These are phyloP conservation scores for Aschersonia sp. DNA, from an alignment of 2,329 filamentous ascomycete genomes.

Conservation along the genomic window DNA sequence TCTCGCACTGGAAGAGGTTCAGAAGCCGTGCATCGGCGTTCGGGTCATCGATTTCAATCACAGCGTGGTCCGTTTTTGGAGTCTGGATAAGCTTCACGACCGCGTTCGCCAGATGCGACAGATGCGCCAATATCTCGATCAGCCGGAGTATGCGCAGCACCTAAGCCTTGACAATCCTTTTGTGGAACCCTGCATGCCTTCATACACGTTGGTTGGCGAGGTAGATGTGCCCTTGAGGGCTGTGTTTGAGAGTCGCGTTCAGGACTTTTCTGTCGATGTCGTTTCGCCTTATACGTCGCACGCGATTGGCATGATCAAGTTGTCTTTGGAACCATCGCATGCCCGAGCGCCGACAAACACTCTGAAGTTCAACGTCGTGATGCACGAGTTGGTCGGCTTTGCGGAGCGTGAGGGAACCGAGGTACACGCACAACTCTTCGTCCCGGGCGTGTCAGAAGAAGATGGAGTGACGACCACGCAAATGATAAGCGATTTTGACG, in stretches of 20 bases:
- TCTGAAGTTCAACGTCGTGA: conserved; percentile 95
- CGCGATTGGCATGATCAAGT: conserved; percentile 76
- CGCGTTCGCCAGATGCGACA: conserved; percentile 87
- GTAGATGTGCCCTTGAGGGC: conserved; percentile 82
- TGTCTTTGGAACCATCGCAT: conserved; percentile 86
- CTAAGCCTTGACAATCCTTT: conserved; percentile 90
- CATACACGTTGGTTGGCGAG: conserved; percentile 85
- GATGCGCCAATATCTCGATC: conserved; percentile 90
- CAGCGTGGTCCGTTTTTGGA: conserved; percentile 82
- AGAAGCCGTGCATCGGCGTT: conserved; percentile 82
- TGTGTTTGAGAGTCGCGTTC: conserved; percentile 86
- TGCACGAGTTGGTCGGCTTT: conserved; percentile 92
- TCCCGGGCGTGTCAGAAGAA: conserved; percentile 78
- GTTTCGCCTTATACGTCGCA: conserved; percentile 85
- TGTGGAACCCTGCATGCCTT: conserved; percentile 76
- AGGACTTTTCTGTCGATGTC: conserved; percentile 85
- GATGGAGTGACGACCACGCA: conserved; percentile 89
- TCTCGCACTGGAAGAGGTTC: conserved; percentile 61
- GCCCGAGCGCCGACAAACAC: conserved; percentile 84
- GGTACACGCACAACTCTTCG: conserved; percentile 92
- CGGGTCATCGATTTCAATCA: conserved; percentile 85
- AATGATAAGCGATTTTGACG: conserved; percentile 87
- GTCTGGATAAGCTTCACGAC: conserved; percentile 77
- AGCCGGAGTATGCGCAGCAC: conserved; percentile 87
- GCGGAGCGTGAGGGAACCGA: conserved; percentile 90